Evolutionary conservation across 2,329 filamentous ascomycete genomes (phyloP).

Genomic region (Aspergillus sp.): DNA sequence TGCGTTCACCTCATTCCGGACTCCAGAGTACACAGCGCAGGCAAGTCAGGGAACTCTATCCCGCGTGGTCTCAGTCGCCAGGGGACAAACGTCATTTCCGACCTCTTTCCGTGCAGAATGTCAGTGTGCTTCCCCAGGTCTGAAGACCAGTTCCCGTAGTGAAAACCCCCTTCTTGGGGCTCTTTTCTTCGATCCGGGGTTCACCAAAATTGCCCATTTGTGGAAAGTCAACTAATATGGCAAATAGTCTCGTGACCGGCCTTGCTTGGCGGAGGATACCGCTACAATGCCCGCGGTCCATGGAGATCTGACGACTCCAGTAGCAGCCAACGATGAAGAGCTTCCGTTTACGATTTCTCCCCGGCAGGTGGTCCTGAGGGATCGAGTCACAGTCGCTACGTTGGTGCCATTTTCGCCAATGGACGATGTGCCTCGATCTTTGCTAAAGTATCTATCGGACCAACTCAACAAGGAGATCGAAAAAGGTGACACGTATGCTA

Average conservation of each 20-base stretch:
- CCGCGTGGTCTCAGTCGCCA: slow-evolving; percentile 4
- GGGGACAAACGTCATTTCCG: slow-evolving; percentile 11
- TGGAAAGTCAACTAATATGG: slow-evolving; percentile 23
- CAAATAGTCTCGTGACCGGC: slow-evolving; percentile 32
- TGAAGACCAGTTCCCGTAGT: too few species aligned
- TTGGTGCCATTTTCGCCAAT: slow-evolving; percentile 77
- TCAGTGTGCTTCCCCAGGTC: not conserved
- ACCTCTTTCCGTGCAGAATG: slow-evolving; percentile 1
- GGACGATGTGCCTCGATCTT: slow-evolving; percentile 67
- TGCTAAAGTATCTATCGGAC: slow-evolving; percentile 73
- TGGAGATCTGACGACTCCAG: slow-evolving; percentile 26
- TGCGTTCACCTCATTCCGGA: slow-evolving; percentile 37
- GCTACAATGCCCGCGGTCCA: slow-evolving; percentile 33
- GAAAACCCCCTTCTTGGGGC: not conserved
- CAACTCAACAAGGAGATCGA: slow-evolving; percentile 88
- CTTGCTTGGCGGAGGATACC: slow-evolving; percentile 12
- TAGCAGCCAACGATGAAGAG: slow-evolving; percentile 32
- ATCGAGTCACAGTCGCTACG: slow-evolving; percentile 78
- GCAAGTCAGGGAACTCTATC: too few species aligned
- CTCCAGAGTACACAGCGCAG: slow-evolving; percentile 38
- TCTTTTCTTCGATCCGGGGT: not conserved
- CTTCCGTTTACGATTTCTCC: slow-evolving; percentile 66
- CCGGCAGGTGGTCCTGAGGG: slow-evolving; percentile 74
- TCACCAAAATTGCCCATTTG: not conserved
- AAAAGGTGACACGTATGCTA: slow-evolving; percentile 86